These are phyloP conservation scores for Cercospora sp. DNA, from an alignment of 2,329 filamentous ascomycete species.

Conservation along the genomic window DNA sequence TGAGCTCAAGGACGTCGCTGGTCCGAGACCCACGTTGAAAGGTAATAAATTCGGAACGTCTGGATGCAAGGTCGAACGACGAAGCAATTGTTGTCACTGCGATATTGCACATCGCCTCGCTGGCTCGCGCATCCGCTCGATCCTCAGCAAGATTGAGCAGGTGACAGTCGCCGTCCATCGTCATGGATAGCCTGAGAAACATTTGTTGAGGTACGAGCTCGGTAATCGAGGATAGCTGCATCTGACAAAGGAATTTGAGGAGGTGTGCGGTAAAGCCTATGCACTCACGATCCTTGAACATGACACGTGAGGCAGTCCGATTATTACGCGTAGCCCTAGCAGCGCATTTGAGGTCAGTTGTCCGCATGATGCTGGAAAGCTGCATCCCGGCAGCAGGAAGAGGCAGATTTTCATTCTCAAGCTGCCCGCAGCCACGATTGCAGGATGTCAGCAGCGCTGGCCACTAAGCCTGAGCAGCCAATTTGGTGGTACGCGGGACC, in stretches of 20 bases:
- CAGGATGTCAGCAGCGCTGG: neutral
- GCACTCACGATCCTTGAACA: neutral
- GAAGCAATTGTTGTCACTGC: neutral
- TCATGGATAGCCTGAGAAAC: conserved; percentile 1
- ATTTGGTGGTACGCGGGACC: neutral
- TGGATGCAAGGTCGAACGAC: neutral
- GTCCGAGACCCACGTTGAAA: neutral
- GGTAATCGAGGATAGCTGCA: conserved; percentile 1
- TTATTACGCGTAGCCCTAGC: conserved; percentile 1
- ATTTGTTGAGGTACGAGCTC: conserved; percentile 2
- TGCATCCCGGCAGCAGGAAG: neutral
- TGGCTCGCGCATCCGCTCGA: neutral
- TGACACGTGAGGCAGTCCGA: conserved; percentile 1
- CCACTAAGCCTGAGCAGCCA: conserved; percentile 1
- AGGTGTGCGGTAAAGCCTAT: neutral
- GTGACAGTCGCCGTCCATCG: neutral
- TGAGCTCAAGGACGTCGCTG: neutral
- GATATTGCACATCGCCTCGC: neutral
- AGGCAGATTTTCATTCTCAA: neutral
- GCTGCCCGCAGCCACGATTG: neutral
- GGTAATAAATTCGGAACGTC: neutral
- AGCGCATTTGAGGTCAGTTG: neutral
- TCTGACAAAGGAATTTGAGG: neutral
- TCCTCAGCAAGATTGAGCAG: neutral
- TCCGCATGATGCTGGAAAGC: neutral